Evolutionary conservation across 768 basidiomycete species (phyloP).

Genomic region (Leccinum truebloodii): DNA sequence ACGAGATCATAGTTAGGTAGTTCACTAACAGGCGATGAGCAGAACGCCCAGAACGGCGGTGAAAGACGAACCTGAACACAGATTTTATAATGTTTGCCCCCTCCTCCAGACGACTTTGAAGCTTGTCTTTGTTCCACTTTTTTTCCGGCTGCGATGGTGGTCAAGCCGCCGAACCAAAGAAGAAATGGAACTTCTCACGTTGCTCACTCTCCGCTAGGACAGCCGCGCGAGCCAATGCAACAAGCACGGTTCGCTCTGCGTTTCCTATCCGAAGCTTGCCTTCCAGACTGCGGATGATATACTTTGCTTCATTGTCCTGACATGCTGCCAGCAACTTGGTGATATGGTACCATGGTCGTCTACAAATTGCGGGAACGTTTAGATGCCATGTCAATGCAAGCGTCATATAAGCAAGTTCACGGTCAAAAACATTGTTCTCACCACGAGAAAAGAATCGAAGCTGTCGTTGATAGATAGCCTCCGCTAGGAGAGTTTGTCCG

Average conservation of each 20-base stretch:
- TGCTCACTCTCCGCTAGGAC: constrained; percentile 79
- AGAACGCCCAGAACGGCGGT: not conserved
- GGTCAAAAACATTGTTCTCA: not conserved
- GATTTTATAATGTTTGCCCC: constrained; percentile 78
- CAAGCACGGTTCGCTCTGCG: constrained; percentile 93
- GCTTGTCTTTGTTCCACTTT: constrained; percentile 72
- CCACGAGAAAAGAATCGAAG: not conserved
- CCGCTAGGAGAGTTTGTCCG: not conserved
- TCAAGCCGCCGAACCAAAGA: constrained; percentile 3
- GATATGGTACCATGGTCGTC: constrained; percentile 40
- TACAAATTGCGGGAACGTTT: not conserved
- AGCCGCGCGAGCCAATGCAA: constrained; percentile 89
- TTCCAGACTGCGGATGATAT: constrained; percentile 92
- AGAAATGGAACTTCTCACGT: constrained; percentile 35
- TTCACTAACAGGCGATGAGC: constrained; percentile 56
- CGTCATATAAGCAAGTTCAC: not conserved
- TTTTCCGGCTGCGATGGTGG: constrained; percentile 53
- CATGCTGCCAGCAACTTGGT: constrained; percentile 93
- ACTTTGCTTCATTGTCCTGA: constrained; percentile 91
- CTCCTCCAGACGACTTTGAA: constrained; percentile 72
- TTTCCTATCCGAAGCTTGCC: constrained; percentile 97
- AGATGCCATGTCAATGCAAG: not conserved
- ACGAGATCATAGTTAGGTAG: constrained; percentile 91
- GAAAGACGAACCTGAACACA: constrained; percentile 77
- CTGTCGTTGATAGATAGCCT: not conserved